Evolutionary conservation across 306 rosid species (phyloP).

Genomic region (Sicyos edulis): DNA sequence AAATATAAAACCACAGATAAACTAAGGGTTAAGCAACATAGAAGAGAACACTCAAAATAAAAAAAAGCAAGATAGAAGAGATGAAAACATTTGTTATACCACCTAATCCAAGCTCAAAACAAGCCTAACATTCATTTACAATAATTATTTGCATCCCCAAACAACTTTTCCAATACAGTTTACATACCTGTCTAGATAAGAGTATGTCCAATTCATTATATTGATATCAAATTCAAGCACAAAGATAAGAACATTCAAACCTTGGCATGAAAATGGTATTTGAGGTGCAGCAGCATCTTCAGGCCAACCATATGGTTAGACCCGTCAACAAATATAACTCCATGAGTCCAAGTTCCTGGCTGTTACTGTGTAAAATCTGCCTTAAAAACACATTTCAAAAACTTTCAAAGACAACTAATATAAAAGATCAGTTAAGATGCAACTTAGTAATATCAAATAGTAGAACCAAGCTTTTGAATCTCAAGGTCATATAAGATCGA

Average conservation of each 20-base stretch:
- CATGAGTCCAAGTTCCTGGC: not conserved
- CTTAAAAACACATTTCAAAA: not conserved
- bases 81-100: not conserved
- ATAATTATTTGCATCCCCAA: too few species aligned
- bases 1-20: not conserved
- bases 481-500: slow-evolving; percentile 11
- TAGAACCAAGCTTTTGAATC: not conserved
- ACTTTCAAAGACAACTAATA: not conserved
- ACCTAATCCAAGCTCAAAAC: not conserved
- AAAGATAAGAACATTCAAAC: not conserved
- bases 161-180: too few species aligned
- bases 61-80: not conserved
- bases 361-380: not conserved
- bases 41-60: not conserved
- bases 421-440: not conserved
- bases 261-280: not conserved
- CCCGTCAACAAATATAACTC: slow-evolving; percentile 1
- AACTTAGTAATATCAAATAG: not conserved
- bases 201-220: not conserved
- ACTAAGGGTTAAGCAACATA: too few species aligned
- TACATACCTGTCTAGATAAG: too few species aligned
- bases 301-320: not conserved
- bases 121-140: not conserved
- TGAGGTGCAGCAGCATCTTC: not conserved
- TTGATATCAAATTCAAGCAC: slow-evolving; percentile 3